Conservation (phyloP, 2,329 filamentous ascomycete genomes). For the Fusarium torulosum region DNA sequence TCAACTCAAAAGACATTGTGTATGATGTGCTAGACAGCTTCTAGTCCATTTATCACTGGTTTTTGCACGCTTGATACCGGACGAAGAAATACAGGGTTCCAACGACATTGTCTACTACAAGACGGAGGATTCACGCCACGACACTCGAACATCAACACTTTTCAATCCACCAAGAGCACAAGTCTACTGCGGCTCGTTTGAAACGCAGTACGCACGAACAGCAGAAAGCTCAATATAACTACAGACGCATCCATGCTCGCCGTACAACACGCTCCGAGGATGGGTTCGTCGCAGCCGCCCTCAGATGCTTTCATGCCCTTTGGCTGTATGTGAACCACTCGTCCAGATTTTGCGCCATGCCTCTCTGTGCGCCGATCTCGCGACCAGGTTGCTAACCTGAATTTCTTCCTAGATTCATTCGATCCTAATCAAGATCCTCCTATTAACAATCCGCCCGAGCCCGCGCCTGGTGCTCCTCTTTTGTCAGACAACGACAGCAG, state of each 20-base stretch:
- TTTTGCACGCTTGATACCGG: slow-evolving; percentile 15
- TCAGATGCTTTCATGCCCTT: slow-evolving; percentile 70
- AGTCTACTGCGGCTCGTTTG: slow-evolving; percentile 16
- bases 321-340: slow-evolving; percentile 69
- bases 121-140: not conserved
- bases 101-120: not conserved
- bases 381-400: slow-evolving; percentile 45
- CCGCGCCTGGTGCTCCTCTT: slow-evolving; percentile 73
- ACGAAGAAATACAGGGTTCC: slow-evolving; percentile 9
- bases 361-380: not conserved
- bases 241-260: slow-evolving; percentile 68
- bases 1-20: not conserved
- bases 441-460: slow-evolving; percentile 68
- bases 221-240: slow-evolving; percentile 20
- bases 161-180: slow-evolving; percentile 1
- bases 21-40: slow-evolving; percentile 17
- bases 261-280: slow-evolving; percentile 65
- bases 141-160: slow-evolving; percentile 7
- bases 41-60: slow-evolving; percentile 1
- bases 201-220: slow-evolving; percentile 16
- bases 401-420: slow-evolving; percentile 57
- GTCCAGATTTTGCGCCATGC: not conserved
- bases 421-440: slow-evolving; percentile 60
- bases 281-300: slow-evolving; percentile 69
- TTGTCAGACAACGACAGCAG: slow-evolving; percentile 73